Conservation (phyloP, 2,329 filamentous ascomycete species). For the Fusarium coffeatum region DNA sequence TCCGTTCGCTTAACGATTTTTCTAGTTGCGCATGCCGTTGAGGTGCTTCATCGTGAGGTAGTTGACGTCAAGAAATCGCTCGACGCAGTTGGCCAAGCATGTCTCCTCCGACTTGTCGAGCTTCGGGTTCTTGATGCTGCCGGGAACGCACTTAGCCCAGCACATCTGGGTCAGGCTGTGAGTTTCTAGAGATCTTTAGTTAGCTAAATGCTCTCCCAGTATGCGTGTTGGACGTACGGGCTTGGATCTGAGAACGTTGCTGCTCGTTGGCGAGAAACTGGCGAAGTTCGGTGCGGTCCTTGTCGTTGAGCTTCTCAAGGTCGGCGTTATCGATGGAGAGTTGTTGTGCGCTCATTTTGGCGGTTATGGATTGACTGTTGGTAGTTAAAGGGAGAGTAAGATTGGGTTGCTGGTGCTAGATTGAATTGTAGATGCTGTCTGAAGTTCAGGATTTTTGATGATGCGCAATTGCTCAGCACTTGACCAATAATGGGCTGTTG, state of each 20-base stretch:
- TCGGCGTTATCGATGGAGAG: conserved; percentile 66
- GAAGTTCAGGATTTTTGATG: conserved; percentile 41
- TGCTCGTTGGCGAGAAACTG: conserved; percentile 86
- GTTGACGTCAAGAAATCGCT: conserved; percentile 92
- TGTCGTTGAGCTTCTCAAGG: conserved; percentile 78
- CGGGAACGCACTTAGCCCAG: conserved; percentile 93
- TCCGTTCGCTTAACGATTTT: background rate
- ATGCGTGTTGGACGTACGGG: conserved; percentile 61
- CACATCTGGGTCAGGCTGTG: conserved; percentile 77
- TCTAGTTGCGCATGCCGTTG: conserved; percentile 65
- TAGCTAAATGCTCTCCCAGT: conserved; percentile 4
- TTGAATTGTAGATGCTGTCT: conserved; percentile 13
- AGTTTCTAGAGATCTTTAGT: conserved; percentile 56
- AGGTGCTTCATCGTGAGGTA: conserved; percentile 86
- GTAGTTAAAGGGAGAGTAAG: background rate
- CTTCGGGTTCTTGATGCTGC: conserved; percentile 75
- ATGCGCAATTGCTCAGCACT: conserved; percentile 18
- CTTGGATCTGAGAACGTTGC: conserved; percentile 79
- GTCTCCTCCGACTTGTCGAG: conserved; percentile 82
- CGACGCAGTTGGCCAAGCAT: conserved; percentile 92
- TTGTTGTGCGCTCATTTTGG: conserved; percentile 52
- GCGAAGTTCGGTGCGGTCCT: conserved; percentile 88
- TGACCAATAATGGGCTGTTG: conserved; percentile 31
- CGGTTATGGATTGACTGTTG: conserved; percentile 3
- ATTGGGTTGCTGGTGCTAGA: conserved; percentile 26